These are phyloP conservation scores for Acanthamoeba comandoni DNA, from an alignment of 208 protist genomes.

Conservation along the genomic window DNA sequence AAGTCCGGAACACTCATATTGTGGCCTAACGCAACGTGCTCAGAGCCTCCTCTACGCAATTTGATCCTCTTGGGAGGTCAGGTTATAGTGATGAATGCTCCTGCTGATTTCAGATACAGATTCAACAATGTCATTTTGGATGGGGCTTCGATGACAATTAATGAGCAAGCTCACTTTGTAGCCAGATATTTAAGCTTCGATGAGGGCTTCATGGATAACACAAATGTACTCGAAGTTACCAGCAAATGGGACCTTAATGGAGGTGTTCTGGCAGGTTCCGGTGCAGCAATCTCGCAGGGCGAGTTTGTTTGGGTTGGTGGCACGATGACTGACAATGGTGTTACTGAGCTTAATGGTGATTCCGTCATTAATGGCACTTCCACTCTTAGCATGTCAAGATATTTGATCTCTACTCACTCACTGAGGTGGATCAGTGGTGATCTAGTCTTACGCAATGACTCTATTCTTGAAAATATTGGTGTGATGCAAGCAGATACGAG, in stretches of 20 bases:
- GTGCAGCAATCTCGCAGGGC: too few relatives aligned
- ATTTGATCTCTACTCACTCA: not conserved
- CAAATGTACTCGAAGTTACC: conserved; percentile 32
- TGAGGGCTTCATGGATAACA: conserved; percentile 47
- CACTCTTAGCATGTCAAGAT: too few relatives aligned
- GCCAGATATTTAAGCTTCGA: conserved; percentile 24
- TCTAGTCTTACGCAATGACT: conserved; percentile 29
- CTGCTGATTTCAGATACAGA: conserved; percentile 58
- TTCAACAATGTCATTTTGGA: conserved; percentile 62
- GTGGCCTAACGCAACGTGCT: conserved; percentile 59
- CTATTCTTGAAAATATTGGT: conserved; percentile 18
- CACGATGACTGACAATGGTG: not conserved
- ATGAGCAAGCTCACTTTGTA: conserved; percentile 6
- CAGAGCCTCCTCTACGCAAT: conserved; percentile 40
- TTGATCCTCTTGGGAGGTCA: conserved; percentile 43
- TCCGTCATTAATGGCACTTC: too few relatives aligned
- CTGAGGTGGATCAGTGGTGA: conserved; percentile 10
- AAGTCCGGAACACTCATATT: conserved; percentile 57
- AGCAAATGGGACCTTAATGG: conserved; percentile 36
- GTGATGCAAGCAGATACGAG: not conserved
- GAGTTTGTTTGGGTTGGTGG: too few relatives aligned
- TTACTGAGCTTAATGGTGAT: too few relatives aligned
- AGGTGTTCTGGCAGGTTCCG: not conserved
- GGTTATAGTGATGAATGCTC: conserved; percentile 41
- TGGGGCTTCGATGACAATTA: conserved; percentile 32